Evolutionary conservation across 2,329 filamentous ascomycete genomes (phyloP).

Genomic region (Fusarium sp.): DNA sequence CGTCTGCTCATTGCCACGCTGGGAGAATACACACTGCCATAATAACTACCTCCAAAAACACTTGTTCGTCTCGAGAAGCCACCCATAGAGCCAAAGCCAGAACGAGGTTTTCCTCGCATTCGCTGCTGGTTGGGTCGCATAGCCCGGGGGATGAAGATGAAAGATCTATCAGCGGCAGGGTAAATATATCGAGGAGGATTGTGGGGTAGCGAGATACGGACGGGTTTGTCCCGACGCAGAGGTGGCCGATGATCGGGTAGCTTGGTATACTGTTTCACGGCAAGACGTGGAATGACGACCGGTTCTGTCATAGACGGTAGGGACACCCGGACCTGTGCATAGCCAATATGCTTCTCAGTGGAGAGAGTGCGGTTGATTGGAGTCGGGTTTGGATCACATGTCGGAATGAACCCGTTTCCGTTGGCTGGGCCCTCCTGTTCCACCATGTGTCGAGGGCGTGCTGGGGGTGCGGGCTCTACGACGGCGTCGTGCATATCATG

Average conservation of each 20-base stretch:
- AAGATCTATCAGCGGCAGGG: conserved; percentile 88
- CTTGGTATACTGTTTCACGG: conserved; percentile 91
- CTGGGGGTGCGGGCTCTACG: conserved; percentile 56
- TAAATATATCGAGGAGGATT: conserved; percentile 88
- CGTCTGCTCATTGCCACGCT: conserved; percentile 89
- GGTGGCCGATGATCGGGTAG: conserved; percentile 95
- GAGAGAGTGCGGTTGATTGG: conserved; percentile 83
- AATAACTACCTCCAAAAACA: conserved; percentile 75
- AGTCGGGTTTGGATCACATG: conserved; percentile 66
- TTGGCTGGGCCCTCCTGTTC: conserved; percentile 63
- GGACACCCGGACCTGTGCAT: conserved; percentile 84
- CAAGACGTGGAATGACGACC: conserved; percentile 77
- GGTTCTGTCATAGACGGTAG: conserved; percentile 80
- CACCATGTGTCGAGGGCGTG: conserved; percentile 55
- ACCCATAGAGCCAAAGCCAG: conserved; percentile 74
- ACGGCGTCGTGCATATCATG: conserved; percentile 91
- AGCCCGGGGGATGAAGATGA: conserved; percentile 96
- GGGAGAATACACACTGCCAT: conserved; percentile 84
- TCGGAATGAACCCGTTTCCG: conserved; percentile 65
- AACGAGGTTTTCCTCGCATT: conserved; percentile 72
- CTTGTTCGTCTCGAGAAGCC: conserved; percentile 84
- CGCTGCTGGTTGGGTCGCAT: conserved; percentile 94
- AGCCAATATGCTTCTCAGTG: conserved; percentile 84
- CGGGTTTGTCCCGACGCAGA: conserved; percentile 93
- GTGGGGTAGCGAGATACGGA: conserved; percentile 88